Percentiles rank a stretch among this genome's conserved stretches.
Evolutionary conservation across 1,139 yeast genomes (phyloP).

Genomic region (Casaregolazyma lundiana): DNA sequence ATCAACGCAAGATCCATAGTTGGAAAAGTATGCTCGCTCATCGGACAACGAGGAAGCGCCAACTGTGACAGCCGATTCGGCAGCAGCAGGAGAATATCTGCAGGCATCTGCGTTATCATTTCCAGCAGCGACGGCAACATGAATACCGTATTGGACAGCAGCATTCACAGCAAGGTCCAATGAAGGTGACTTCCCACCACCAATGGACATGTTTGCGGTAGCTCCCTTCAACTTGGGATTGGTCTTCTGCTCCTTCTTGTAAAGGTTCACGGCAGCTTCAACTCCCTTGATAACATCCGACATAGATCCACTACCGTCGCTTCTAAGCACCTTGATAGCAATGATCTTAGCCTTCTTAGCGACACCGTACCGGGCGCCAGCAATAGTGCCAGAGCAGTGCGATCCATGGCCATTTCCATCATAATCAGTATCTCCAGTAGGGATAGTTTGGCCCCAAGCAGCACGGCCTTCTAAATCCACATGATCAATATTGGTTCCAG

Average conservation of each 20-base stretch:
- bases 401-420: constrained; percentile 94
- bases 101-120: constrained; percentile 63
- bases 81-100: constrained; percentile 58
- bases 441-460: constrained; percentile 87
- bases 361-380: constrained; percentile 55
- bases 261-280: constrained; percentile 39
- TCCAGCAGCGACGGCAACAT: constrained; percentile 65
- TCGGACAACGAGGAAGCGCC: constrained; percentile 52
- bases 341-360: constrained; percentile 60
- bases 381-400: constrained; percentile 57
- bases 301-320: constrained; percentile 47
- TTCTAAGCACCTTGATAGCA: constrained; percentile 52
- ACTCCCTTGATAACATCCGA: constrained; percentile 48
- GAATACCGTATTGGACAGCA: constrained; percentile 54
- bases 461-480: constrained; percentile 91
- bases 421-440: constrained; percentile 70
- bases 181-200: constrained; percentile 54
- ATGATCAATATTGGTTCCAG: constrained; percentile 82
- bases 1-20: constrained; percentile 63
- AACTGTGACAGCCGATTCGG: constrained; percentile 55
- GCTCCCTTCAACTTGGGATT: constrained; percentile 52
- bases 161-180: constrained; percentile 55
- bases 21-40: constrained; percentile 54
- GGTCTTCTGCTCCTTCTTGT: constrained; percentile 33
- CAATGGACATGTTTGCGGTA: constrained; percentile 58